phyloP scores from a whole-genome alignment of 331 rosid species.

The Spiraea crenata region DNA sequence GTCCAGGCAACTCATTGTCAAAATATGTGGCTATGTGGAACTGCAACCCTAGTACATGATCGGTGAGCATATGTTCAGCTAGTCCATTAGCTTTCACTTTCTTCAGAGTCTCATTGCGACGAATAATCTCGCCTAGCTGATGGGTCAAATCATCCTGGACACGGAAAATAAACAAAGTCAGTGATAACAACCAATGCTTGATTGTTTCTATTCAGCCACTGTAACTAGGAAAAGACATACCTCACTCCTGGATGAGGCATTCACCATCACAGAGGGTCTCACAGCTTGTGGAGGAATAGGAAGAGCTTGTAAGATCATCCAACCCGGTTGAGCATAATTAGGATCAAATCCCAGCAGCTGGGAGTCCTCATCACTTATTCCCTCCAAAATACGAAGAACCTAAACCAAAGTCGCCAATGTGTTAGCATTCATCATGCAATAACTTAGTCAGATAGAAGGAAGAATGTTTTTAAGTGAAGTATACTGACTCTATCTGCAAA shows the following conservation, averaged over 20 bases:
- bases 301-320: constrained; percentile 98
- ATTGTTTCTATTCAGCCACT: neutral
- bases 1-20: constrained; percentile 93
- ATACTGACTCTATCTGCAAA: constrained; percentile 77
- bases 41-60: constrained; percentile 92
- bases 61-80: constrained; percentile 94
- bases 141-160: constrained; percentile 95
- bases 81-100: constrained; percentile 93
- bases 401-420: constrained; percentile 20
- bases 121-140: constrained; percentile 94
- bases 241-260: constrained; percentile 97
- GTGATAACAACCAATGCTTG: neutral
- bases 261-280: constrained; percentile 99
- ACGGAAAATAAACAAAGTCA: constrained; percentile 25
- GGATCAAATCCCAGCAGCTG: constrained; percentile 87
- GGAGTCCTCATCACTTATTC: constrained; percentile 92
- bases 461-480: neutral
- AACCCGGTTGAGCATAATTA: constrained; percentile 92
- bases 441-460: neutral
- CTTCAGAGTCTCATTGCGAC: constrained; percentile 90
- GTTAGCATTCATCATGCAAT: neutral
- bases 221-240: constrained; percentile 37
- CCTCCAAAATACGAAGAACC: constrained; percentile 92
- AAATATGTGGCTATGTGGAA: constrained; percentile 97
- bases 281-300: constrained; percentile 99